Evolutionary conservation across 345 rosid species (phyloP).

Genomic region (Aquilaria malaccensis): DNA sequence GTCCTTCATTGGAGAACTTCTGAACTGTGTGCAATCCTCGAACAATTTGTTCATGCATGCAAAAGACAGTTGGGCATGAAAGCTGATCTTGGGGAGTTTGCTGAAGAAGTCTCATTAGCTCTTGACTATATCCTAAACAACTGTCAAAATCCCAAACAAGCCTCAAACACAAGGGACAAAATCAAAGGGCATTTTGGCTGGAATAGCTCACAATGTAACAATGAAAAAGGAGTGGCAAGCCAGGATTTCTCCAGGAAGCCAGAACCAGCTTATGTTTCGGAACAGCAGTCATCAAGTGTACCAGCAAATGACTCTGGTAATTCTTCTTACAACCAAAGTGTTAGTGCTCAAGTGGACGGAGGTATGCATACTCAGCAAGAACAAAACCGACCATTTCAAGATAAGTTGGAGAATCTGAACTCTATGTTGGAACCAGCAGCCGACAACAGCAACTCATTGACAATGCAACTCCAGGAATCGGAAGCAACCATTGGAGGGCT

Average conservation of each 20-base stretch:
- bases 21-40: constrained; percentile 29
- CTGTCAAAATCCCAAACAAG: constrained; percentile 22
- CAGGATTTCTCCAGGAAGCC: constrained; percentile 14
- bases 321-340: constrained; percentile 9
- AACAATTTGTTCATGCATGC: constrained; percentile 28
- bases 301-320: background rate
- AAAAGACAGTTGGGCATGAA: constrained; percentile 30
- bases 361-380: constrained; percentile 20
- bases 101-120: constrained; percentile 30
- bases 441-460: constrained; percentile 31
- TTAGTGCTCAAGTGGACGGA: constrained; percentile 1
- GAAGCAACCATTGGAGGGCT: constrained; percentile 37
- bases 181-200: constrained; percentile 54
- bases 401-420: constrained; percentile 35
- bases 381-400: constrained; percentile 34
- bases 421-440: constrained; percentile 27
- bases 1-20: constrained; percentile 40
- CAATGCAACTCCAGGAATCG: constrained; percentile 32
- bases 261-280: constrained; percentile 3
- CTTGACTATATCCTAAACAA: constrained; percentile 43
- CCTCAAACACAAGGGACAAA: constrained; percentile 45
- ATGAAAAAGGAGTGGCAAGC: constrained; percentile 14
- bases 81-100: constrained; percentile 24
- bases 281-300: constrained; percentile 15
- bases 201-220: constrained; percentile 19